Evolutionary conservation across 305 asterid genomes (phyloP).

Genomic region (Fraxinus ornus): DNA sequence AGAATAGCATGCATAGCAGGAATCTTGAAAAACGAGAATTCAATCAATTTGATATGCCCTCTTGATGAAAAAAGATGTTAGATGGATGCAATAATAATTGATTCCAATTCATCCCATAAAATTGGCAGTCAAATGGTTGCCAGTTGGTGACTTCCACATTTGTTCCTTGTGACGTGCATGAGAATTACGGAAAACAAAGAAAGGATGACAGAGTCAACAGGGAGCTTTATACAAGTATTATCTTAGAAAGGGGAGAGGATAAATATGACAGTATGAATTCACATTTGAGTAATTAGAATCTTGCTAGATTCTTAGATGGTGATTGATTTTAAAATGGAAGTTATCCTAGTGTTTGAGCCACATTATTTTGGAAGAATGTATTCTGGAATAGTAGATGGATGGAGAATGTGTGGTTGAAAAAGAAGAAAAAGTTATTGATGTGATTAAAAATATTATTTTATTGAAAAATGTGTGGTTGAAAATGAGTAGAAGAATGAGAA

Average conservation of each 20-base stretch:
- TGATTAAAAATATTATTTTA: too few relatives aligned
- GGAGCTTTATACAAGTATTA: neutral
- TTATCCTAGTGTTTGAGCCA: neutral
- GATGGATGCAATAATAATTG: neutral
- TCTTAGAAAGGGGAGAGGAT: slow-evolving; percentile 3
- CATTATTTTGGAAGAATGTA: too few relatives aligned
- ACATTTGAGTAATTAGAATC: neutral
- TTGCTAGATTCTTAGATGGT: neutral
- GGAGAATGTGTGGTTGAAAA: too few relatives aligned
- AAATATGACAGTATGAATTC: neutral
- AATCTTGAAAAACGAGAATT: neutral
- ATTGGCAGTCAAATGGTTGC: neutral
- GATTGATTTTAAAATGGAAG: neutral
- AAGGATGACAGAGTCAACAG: neutral
- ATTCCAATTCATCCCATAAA: neutral
- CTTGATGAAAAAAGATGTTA: neutral
- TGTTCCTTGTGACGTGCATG: neutral
- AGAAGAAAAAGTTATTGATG: too few relatives aligned
- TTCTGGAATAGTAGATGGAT: too few relatives aligned
- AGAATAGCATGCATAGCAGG: neutral
- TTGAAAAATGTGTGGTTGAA: too few relatives aligned
- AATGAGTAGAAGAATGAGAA: too few relatives aligned
- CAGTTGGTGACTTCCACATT: neutral
- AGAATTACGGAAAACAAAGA: slow-evolving; percentile 2
- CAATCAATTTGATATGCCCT: neutral